Evolutionary conservation across 1,284 basidiomycete genomes (phyloP).

Genomic region (Ustilago lituana): DNA sequence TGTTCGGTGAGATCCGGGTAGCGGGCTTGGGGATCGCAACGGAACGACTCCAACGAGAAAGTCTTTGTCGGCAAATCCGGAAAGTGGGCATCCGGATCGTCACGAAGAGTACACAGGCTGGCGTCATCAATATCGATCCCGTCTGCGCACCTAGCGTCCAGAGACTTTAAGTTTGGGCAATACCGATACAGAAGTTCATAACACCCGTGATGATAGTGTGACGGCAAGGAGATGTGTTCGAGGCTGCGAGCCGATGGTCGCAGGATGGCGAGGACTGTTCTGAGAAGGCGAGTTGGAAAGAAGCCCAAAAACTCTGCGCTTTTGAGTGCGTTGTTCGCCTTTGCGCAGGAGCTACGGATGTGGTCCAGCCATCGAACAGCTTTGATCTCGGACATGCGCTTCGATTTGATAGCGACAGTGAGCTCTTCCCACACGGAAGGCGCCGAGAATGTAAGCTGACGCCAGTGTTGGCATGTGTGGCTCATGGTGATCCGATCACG

Average conservation of each 20-base stretch:
- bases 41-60: not conserved
- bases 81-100: not conserved
- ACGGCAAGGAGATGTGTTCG: constrained; percentile 8
- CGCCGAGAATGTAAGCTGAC: not conserved
- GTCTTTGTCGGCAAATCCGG: not conserved
- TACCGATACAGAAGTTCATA: constrained; percentile 15
- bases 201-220: not conserved
- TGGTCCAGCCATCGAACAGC: constrained; percentile 7
- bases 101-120: not conserved
- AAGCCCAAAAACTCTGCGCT: not conserved
- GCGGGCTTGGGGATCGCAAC: not conserved
- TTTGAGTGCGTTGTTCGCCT: constrained; percentile 17
- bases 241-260: constrained; percentile 9
- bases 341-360: not conserved
- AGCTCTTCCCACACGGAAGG: constrained; percentile 12
- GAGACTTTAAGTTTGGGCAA: constrained; percentile 10
- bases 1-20: not conserved
- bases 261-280: constrained; percentile 7
- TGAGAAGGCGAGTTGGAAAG: constrained; percentile 1
- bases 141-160: not conserved
- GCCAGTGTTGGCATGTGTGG: constrained; percentile 20
- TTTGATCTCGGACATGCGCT: not conserved
- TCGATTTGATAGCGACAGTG: not conserved
- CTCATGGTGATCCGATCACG: constrained; percentile 3
- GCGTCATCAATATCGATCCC: not conserved